Base-by-base conservation (phyloP, 306 rosid species). In the Purshia tridentata region DNA sequence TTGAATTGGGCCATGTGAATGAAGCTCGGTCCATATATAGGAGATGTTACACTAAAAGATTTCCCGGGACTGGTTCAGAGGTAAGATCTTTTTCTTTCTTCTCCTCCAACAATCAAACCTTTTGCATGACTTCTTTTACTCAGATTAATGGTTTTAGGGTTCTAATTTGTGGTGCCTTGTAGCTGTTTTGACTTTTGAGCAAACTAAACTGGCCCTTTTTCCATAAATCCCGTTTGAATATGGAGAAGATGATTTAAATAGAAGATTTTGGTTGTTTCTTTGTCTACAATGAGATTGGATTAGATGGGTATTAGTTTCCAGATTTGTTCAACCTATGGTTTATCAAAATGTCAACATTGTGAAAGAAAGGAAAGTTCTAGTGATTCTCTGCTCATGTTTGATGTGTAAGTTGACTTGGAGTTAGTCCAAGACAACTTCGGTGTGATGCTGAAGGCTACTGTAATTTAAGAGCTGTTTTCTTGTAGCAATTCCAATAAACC, bases 1-100 rank as follows among this genome's bases (percentile, higher is more conserved):
- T 84, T 81, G 89, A 86, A 78, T 82, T 70, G 74, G 92, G 89
- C 59, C 81, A 89, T 81, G 77, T 80, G 65, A 91, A 79, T 79
- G 88, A 84, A 84, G 96, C 97, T 63, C 86, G 97, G 72, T 86
- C 97, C 76, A 50, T 91, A 77, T 94, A 89, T 75, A 94, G 83
- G 85, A 88, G 91, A 80, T 94, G 97, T 85, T 91, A 88, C 76
- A 83, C 89, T 82, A 91, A 91, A 78, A 89, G 89, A 81, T 84
- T 94, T 76, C 59, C 82, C 0, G 90, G 91, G 76, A 85, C 84
- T 77, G 97, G 97, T 65, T 89, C 97, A 73, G 97, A 89, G 98
- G 98, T 93, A 88, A 64, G 50, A 8, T 49, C 29, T 61, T 62
- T 52, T 70, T 62, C 4, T 52, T 69, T 69, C 65, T 51, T 55